Base-by-base conservation (phyloP, 73 alveolate species). In the Diophrys appendiculata region DNA sequence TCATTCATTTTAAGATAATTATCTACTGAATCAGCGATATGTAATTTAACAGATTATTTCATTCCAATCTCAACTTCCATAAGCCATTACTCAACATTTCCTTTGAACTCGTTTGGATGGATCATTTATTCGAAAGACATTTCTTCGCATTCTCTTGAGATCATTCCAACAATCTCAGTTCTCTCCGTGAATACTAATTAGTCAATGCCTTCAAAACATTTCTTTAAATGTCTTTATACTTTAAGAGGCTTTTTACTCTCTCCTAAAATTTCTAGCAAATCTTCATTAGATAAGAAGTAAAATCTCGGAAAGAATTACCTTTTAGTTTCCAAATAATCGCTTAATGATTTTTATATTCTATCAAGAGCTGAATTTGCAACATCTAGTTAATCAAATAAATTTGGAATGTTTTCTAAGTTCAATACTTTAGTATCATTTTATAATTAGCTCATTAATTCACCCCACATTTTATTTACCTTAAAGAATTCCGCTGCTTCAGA, bases 21-120 rank as follows among this genome's bases (percentile, higher is more conserved):
- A 5, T 43, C 60, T 11, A 18, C 18, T 18, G 60, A 43, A 43
- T 43, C 18, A 18, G 60, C 5, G 5, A 43, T 11, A 18, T 43
- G 60, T 5, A 43, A 18, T 81, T 90, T 95, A 8, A 97, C 98
- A 1, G 97, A 75, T 79, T 96, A 90, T 31, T 95, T 84, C 99
- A 97, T 97, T 67, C 92, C 94, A 14, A 32, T 65, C 52, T 72
- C 72, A 23, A 52, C 71, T 72, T 72, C 95, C 54, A 94, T 93
- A 79, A 98, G 92, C 99, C 99, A 98, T 84, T 93, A 95, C 89
- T 98, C 99, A 18, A 98, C 99, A 68, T 97, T 93, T 64, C 99
- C 99, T 81, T 97, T 96, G 52, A 97, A 93, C 26, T 97, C 95
- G 69, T 89, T 91, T 69, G 98, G 96, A 83, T 97, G 98, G 27